Evolutionary conservation across 2,329 filamentous ascomycete species (phyloP).

Genomic region (Colletotrichum euphorbiae): DNA sequence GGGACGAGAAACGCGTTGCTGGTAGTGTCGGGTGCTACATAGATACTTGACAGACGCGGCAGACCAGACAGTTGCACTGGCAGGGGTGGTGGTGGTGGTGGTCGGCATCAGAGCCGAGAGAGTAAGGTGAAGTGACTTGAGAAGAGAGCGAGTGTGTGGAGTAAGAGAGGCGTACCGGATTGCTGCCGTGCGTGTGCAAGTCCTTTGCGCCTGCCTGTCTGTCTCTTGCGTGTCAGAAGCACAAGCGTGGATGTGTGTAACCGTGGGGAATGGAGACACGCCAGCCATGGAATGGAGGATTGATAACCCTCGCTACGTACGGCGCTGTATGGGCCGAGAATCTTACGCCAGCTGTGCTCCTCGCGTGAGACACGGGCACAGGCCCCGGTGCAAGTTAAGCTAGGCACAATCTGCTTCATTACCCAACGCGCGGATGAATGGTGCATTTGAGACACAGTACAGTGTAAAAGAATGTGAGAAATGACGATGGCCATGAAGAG

Average conservation of each 20-base stretch:
- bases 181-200: conserved; percentile 24
- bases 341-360: conserved; percentile 24
- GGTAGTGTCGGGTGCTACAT: not conserved
- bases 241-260: conserved; percentile 34
- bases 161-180: conserved; percentile 6
- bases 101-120: conserved; percentile 12
- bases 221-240: not conserved
- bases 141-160: not conserved
- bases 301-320: conserved; percentile 32
- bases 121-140: not conserved
- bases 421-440: conserved; percentile 17
- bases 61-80: conserved; percentile 20
- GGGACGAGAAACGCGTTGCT: conserved; percentile 12
- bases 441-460: conserved; percentile 34
- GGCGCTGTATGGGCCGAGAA: conserved; percentile 22
- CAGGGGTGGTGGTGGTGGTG: conserved; percentile 35
- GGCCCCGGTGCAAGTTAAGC: conserved; percentile 22
- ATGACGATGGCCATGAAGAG: conserved; percentile 29
- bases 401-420: conserved; percentile 23
- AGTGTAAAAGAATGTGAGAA: conserved; percentile 24
- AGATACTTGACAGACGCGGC: conserved; percentile 6
- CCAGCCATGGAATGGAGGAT: conserved; percentile 34
- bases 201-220: not conserved
- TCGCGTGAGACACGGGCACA: conserved; percentile 36
- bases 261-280: conserved; percentile 34